A percentile compares a stretch with the other conserved stretches of the same genome.
Conservation (phyloP, 2,329 filamentous ascomycete species). For the Coniella vitis region DNA sequence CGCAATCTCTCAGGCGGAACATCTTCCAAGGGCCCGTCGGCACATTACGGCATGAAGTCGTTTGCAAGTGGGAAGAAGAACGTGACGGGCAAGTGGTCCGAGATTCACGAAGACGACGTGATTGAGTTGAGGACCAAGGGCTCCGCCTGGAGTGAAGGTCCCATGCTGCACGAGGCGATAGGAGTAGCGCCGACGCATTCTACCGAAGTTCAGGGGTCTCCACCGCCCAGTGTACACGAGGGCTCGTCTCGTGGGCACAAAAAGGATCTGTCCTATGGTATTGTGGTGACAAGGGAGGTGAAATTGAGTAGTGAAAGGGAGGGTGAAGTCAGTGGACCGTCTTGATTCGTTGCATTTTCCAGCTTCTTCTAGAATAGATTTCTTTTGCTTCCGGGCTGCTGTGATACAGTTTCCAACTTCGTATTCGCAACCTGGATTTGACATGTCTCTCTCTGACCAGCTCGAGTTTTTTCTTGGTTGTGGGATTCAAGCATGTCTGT, state of each 20-base stretch:
- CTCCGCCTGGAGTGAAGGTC: neutral
- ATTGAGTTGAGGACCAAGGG: conserved; percentile 11
- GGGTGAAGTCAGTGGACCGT: conserved; percentile 2
- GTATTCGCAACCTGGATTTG: no score
- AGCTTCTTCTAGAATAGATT: neutral
- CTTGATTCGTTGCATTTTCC: neutral
- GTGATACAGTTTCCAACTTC: no score
- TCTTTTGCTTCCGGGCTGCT: neutral
- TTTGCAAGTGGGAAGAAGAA: neutral
- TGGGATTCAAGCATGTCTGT: neutral
- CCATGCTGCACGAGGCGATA: neutral
- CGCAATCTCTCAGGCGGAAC: neutral
- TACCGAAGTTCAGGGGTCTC: no score
- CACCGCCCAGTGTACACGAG: no score
- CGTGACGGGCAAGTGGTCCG: neutral
- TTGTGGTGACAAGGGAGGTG: conserved; percentile 7
- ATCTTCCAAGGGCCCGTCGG: conserved; percentile 7
- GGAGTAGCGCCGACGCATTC: neutral
- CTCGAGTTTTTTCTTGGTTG: neutral
- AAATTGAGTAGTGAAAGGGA: conserved; percentile 6
- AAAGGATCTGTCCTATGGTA: neutral
- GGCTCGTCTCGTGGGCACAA: neutral
- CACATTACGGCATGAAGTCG: conserved; percentile 3
- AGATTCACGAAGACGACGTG: conserved; percentile 4
- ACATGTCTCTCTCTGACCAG: neutral